Conservation (phyloP, 768 basidiomycete species). For the Gelatoporia subvermispora region DNA sequence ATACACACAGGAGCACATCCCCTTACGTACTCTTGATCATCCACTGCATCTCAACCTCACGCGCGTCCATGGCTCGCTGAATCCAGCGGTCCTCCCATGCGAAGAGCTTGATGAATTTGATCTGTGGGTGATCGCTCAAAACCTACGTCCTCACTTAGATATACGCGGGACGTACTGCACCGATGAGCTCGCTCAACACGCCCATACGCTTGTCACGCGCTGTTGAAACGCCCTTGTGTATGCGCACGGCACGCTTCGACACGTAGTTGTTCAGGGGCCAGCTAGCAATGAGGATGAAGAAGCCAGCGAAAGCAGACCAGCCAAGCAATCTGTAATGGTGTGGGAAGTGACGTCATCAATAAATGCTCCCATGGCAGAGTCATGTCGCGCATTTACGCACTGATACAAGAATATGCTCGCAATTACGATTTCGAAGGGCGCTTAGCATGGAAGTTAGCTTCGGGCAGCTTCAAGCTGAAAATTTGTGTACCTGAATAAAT, state of each 20-base stretch:
- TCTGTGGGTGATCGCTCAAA: conserved; percentile 23
- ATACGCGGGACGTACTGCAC: conserved; percentile 39
- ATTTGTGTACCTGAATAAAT: conserved; percentile 52
- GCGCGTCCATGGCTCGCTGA: conserved; percentile 52
- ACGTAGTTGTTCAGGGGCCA: conserved; percentile 72
- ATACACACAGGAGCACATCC: not conserved
- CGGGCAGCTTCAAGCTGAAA: conserved; percentile 10
- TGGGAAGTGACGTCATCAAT: too few species aligned
- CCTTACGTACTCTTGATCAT: conserved; percentile 56
- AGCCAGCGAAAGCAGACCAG: conserved; percentile 70
- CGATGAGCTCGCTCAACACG: conserved; percentile 73
- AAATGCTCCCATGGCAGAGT: not conserved
- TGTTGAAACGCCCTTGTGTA: conserved; percentile 53
- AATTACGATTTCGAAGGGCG: conserved; percentile 74
- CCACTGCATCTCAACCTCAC: conserved; percentile 71
- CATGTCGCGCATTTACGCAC: conserved; percentile 29
- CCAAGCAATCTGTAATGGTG: conserved; percentile 63
- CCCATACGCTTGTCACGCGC: conserved; percentile 76
- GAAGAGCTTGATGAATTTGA: conserved; percentile 82
- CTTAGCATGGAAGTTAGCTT: conserved; percentile 24
- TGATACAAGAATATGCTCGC: conserved; percentile 73
- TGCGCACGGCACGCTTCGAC: conserved; percentile 52
- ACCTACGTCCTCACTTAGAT: not conserved
- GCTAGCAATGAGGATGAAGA: conserved; percentile 57
- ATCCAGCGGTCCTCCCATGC: conserved; percentile 82